Evolutionary conservation across 495 filamentous ascomycete genomes (phyloP), one percentile per base, ranked within the genome.

Genomic region (Tetracladium marchalianum): DNA sequence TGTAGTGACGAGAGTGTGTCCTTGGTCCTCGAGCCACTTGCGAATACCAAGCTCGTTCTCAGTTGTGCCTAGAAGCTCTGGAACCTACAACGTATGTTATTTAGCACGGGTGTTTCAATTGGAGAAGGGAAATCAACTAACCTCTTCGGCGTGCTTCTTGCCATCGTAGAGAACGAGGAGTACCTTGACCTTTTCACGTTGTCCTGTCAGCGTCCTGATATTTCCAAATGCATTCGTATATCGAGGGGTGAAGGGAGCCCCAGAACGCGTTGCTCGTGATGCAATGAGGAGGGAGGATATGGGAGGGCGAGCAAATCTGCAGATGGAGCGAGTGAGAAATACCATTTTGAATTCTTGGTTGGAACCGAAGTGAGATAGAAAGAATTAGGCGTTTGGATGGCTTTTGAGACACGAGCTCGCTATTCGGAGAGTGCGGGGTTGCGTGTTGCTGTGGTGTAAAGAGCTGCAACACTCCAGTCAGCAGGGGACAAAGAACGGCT

Each of bases 1-100:
- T 46, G 92, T 98, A 55, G 90, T 98, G 47, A 98, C 82, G 42
- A 98, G 77, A 24, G 85, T 90, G 77, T 98, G 92, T 60, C 92
- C 92, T 63, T 89, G 77, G 41, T 87, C 85, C 71, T 97, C 92
- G 52, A 98, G 76, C 92, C 92, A 98, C 69, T 92, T 87, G 52
- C 92, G 78, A 60, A 98, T 66, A 43, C 92, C 92, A 45, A 98
- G 85, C 75, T 98, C 92, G 66, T 97, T 97, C 75, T 98, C 89
- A 43, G 85, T 95, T 36, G 90, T 94, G 58, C 92, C 92, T 47
- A 98, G 81, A 45, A 98, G 77, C 52, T 54, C 57, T 39, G 57
- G 57, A 34, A 76, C 72, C 56, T 77, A 52, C 12, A 5, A n/a
- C 8, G 11, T 32, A 7, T 9, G 31, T 7, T 3, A 27, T 3